Base-by-base conservation (phyloP, 148 eudicot genomes). In the Chenopodium album region DNA sequence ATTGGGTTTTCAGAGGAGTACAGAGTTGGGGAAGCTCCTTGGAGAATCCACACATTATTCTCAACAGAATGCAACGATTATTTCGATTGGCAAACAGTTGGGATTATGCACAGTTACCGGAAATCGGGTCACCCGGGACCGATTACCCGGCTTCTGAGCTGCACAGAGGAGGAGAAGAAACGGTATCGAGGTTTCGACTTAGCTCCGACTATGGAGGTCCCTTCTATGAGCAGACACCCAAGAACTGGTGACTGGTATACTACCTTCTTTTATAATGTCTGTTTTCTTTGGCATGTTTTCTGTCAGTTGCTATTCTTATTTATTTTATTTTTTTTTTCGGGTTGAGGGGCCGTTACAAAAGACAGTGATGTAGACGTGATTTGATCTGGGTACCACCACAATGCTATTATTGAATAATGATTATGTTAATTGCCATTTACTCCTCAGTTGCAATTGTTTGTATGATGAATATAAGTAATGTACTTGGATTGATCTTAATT, bases 11-110 rank as follows among this genome's bases (percentile, higher is more conserved):
- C 77, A 50, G 63, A 74, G n/a, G 62, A 52, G 1, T 23, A 13
- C 41, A 74, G 6, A n/a, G 72, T 78, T 13, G 88, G 88, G 78
- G 83, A 87, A 78, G 85, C 91, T 19, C 90, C 91, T 29, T 87
- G 88, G 85, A 90, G 99, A 90, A 86, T 96, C 80, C 99, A 96
- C 85, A 96, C 99, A 0, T 79, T 96, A 82, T 96, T 96, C 87
- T 96, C 99, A 2, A 94, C 92, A n/a, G 99, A 96, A 86, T 96
- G 99, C 69, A 91, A 92, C 63, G 88, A 94, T 76, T 96, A 96
- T 87, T 96, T 96, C 80, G 99, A 96, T 83, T 96, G 99, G 99
- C 98, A 96, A 67, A 96, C 99, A 0, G 98, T 96, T 60, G 99
- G 99, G 32, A 85, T 96, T 28, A 90, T 94, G 95, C 94, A 94